phyloP scores from a whole-genome alignment of 192 early-diverging fungal genomes.

The Thamnidium elegans region DNA sequence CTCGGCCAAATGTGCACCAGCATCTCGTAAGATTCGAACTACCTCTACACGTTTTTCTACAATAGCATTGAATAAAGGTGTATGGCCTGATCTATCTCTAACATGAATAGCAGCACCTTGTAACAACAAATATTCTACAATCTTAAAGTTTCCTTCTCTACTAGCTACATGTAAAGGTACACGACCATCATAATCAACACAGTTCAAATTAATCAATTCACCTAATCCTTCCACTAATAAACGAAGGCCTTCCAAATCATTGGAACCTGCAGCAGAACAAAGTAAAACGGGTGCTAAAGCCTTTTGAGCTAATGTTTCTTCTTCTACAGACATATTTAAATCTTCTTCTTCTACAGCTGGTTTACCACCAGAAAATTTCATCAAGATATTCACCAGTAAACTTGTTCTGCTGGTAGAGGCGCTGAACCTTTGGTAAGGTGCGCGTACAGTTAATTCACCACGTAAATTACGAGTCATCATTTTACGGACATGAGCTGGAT shows the following conservation, averaged over 20 bases:
- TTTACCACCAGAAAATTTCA: slow-evolving; percentile 35
- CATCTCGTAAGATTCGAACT: slow-evolving; percentile 64
- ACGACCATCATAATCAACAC: slow-evolving; percentile 78
- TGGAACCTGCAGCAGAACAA: slow-evolving; percentile 81
- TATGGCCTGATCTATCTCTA: slow-evolving; percentile 85
- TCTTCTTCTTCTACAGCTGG: slow-evolving; percentile 11
- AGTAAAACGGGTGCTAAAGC: slow-evolving; percentile 80
- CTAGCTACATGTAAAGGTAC: slow-evolving; percentile 89
- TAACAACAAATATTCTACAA: slow-evolving; percentile 72
- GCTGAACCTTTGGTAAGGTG: slow-evolving; percentile 62
- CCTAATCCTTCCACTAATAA: slow-evolving; percentile 59
- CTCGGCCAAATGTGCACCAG: slow-evolving; percentile 89
- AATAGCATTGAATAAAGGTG: slow-evolving; percentile 85
- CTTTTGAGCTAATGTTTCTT: slow-evolving; percentile 69
- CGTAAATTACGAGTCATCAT: slow-evolving; percentile 83
- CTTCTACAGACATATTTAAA: slow-evolving; percentile 33
- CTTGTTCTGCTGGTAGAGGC: slow-evolving; percentile 58
- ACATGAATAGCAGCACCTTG: slow-evolving; percentile 90
- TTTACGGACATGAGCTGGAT: slow-evolving; percentile 59
- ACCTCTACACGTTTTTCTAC: slow-evolving; percentile 57
- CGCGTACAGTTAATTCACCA: slow-evolving; percentile 86
- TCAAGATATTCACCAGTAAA: slow-evolving; percentile 46
- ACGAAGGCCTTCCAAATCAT: slow-evolving; percentile 78
- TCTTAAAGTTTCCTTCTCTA: slow-evolving; percentile 65
- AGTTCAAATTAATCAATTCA: slow-evolving; percentile 58